A percentile compares a stretch with the other conserved stretches of the same genome.
Evolutionary conservation across 2,329 filamentous ascomycete species (phyloP).

Genomic region (Magnaporthiopsis incrustans): DNA sequence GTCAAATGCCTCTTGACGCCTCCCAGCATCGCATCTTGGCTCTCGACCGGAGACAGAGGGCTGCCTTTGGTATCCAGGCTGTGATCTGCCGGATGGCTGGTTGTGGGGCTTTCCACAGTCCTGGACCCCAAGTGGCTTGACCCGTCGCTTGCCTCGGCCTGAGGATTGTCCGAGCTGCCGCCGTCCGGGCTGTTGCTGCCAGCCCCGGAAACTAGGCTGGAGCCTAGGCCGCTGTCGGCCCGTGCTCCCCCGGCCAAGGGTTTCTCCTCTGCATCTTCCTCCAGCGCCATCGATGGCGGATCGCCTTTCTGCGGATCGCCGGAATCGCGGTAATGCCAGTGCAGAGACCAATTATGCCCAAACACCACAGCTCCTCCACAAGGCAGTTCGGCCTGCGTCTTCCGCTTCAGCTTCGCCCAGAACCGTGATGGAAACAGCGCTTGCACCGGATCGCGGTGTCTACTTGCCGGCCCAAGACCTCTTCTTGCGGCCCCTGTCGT

Average conservation of each 20-base stretch:
- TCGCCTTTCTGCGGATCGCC: background rate
- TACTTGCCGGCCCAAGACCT: background rate
- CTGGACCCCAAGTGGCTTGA: background rate
- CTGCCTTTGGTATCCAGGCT: background rate
- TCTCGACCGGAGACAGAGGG: background rate
- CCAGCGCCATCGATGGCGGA: background rate
- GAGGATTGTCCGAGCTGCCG: background rate
- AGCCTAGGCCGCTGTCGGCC: background rate
- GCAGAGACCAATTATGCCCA: slow-evolving; percentile 4
- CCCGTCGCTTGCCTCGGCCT: background rate
- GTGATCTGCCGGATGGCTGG: background rate
- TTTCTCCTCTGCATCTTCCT: background rate
- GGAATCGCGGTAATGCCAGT: slow-evolving; percentile 1
- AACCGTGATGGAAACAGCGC: background rate
- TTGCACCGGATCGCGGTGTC: slow-evolving; percentile 1
- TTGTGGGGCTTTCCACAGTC: too few relatives aligned
- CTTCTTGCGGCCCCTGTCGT: background rate
- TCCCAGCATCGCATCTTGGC: background rate
- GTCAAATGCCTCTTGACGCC: background rate
- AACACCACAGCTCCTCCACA: background rate
- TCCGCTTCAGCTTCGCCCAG: background rate
- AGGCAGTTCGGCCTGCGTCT: background rate
- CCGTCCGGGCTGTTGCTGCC: background rate
- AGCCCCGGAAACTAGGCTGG: background rate
- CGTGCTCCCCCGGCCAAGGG: too few relatives aligned